Percentiles rank a stretch among this genome's conserved stretches.
Evolutionary conservation across 148 eudicot species (phyloP).

Genomic region (Nepenthes mirabilis): DNA sequence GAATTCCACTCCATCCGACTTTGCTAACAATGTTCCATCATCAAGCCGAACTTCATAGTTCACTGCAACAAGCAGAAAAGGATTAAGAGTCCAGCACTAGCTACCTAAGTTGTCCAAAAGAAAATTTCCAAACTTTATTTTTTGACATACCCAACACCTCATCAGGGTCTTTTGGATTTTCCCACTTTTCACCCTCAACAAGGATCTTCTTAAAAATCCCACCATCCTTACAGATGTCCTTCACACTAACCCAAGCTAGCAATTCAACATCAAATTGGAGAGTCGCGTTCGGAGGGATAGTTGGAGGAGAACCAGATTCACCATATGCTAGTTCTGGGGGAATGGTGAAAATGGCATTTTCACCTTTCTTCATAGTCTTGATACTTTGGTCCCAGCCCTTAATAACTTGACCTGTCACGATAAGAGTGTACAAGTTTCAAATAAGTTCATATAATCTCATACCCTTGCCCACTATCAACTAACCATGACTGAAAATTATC

Average conservation of each 20-base stretch:
- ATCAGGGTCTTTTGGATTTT: conserved; percentile 77
- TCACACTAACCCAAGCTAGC: conserved; percentile 64
- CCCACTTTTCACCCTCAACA: conserved; percentile 66
- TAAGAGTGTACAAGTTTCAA: not conserved
- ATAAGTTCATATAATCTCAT: not conserved
- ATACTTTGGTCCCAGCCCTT: conserved; percentile 91
- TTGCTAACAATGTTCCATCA: conserved; percentile 52
- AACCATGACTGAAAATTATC: too few species aligned
- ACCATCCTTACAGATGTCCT: conserved; percentile 88
- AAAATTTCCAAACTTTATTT: not conserved
- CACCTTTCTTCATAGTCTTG: conserved; percentile 92
- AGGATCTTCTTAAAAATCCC: conserved; percentile 65
- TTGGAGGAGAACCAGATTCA: conserved; percentile 81
- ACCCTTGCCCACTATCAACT: too few species aligned
- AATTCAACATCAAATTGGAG: conserved; percentile 82
- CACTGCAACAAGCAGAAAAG: conserved; percentile 24
- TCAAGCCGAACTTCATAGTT: conserved; percentile 69
- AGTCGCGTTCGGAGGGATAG: conserved; percentile 77
- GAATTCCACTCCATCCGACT: conserved; percentile 70
- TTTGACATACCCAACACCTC: conserved; percentile 47
- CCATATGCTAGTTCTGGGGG: conserved; percentile 90
- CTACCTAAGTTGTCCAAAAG: not conserved
- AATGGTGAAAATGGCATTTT: conserved; percentile 67
- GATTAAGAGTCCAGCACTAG: not conserved
- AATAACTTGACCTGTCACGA: conserved; percentile 64